Evolutionary conservation across 257 asterid species (phyloP).

Genomic region (Ilex aquifolium): DNA sequence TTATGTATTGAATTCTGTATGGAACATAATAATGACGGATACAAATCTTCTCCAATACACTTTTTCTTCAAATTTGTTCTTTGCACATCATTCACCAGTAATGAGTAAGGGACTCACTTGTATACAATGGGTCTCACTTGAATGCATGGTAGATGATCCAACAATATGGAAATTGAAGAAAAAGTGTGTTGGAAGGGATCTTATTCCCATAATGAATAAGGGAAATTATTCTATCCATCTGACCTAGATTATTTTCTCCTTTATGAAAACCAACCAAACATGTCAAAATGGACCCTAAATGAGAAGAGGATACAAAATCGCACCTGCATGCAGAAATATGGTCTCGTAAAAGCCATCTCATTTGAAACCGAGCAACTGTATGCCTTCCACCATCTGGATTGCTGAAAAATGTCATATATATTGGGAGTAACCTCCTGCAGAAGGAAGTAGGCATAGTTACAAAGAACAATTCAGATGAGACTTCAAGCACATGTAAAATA

Average conservation of each 20-base stretch:
- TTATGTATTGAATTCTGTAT: neutral
- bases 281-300: neutral
- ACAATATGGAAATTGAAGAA: too few relatives aligned
- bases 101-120: too few relatives aligned
- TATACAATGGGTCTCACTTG: too few relatives aligned
- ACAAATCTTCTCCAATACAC: too few relatives aligned
- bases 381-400: conserved; percentile 78
- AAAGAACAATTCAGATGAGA: neutral
- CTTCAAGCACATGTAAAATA: too few relatives aligned
- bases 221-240: too few relatives aligned
- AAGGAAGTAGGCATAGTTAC: conserved; percentile 1
- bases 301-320: neutral
- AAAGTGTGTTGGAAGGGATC: too few relatives aligned
- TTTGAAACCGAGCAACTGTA: conserved; percentile 69
- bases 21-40: neutral
- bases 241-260: neutral
- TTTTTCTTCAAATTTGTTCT: too few relatives aligned
- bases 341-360: conserved; percentile 30
- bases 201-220: too few relatives aligned
- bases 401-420: conserved; percentile 54
- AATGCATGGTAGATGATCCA: too few relatives aligned
- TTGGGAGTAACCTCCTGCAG: conserved; percentile 83
- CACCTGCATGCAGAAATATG: conserved; percentile 94
- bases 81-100: too few relatives aligned
- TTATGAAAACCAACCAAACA: too few relatives aligned